Base-by-base conservation (phyloP, 768 basidiomycete species). In the Suillus brevipes region DNA sequence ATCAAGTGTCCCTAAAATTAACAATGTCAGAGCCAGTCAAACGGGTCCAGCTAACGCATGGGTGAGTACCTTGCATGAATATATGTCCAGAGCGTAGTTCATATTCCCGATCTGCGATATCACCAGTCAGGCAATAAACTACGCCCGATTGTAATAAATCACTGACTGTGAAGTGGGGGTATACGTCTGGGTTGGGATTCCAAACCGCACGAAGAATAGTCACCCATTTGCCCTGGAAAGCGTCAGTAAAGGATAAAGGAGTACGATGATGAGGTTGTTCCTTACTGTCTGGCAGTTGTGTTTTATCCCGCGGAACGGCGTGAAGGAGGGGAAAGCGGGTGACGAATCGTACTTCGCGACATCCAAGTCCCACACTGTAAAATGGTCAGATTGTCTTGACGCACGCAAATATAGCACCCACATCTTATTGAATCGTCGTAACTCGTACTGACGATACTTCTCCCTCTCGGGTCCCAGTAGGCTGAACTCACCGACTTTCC, bases 201-300 rank as follows among this genome's bases (percentile, higher is more conserved):
- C 93, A 95, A 68, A 88, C 87, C 0, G 93, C 91, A 61, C 87
- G 85, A 38, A 95, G 76, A 52, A 89, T 83, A 6, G 92, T 91
- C 43, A 95, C 64, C 93, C 93, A 95, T 79, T 84, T 86, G 0
- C 93, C 92, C 92, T 94, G 64, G 31, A 56, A 43, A 49, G 66
- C 42, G 34, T 64, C 38, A 53, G 50, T 53, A 43, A 40, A 55
- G 57, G 38, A 28, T 25, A 42, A 59, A 18, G 28, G 25, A 40
- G 7, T 28, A 31, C 6, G 18, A 28, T 42, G 16, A 42, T 12
- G 12, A 42, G 10, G 10, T 6, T n/a, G 18, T 2, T 23, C 67
- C 85, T 61, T 66, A 92, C 92, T 9, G 92, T 94, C 76, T 94
- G 92, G 71, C 91, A 93, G 67, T 89, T 90, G 69, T 94, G 93